Conservation (phyloP, 345 rosid genomes). For the Balakata baccata region DNA sequence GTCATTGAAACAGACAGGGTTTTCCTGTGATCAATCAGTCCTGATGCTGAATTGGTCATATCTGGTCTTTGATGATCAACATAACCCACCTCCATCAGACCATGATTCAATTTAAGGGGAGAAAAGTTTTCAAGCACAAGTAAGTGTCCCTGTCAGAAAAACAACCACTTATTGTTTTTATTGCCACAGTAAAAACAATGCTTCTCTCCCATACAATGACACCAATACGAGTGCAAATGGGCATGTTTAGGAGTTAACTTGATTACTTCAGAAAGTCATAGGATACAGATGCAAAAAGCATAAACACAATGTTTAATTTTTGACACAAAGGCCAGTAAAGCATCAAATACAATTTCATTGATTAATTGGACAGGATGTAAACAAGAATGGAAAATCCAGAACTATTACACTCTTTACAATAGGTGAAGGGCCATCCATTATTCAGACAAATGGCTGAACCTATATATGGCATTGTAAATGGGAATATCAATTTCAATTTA, state of each 20-base stretch:
- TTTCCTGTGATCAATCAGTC: constrained; percentile 33
- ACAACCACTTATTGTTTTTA: no score
- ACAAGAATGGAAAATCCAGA: background rate
- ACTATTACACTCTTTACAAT: background rate
- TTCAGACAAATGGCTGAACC: background rate
- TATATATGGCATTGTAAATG: background rate
- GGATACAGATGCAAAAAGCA: background rate
- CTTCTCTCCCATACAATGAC: background rate
- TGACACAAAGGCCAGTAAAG: background rate
- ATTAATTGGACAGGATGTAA: background rate
- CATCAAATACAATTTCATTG: background rate
- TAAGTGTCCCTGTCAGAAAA: constrained; percentile 69
- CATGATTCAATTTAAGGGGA: constrained; percentile 64
- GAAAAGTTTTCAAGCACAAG: constrained; percentile 71
- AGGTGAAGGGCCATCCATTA: background rate
- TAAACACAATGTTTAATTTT: background rate
- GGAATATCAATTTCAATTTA: background rate
- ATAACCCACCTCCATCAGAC: constrained; percentile 83
- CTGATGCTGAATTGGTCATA: constrained; percentile 32
- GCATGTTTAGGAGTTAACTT: background rate
- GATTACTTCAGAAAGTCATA: background rate
- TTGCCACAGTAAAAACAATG: no score
- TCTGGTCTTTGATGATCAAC: constrained; percentile 39
- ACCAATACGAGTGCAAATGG: background rate
- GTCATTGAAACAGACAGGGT: constrained; percentile 75